A percentile compares a stretch with the other conserved stretches of the same genome.
Evolutionary conservation across 2,329 filamentous ascomycete genomes (phyloP).

Genomic region (Colletotrichum abscissum): DNA sequence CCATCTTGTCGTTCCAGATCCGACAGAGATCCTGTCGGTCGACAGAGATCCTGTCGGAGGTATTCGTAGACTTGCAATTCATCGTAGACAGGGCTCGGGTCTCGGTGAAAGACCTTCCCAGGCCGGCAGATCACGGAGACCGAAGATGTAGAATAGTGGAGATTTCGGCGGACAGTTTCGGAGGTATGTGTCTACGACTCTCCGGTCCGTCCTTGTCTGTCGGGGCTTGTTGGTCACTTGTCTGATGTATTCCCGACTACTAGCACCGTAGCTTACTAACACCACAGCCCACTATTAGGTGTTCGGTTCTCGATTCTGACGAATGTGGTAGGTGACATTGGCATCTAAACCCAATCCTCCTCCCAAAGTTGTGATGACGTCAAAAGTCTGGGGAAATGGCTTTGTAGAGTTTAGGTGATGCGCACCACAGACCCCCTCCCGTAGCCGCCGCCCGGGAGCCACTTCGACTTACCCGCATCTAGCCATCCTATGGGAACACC

Average conservation of each 20-base stretch:
- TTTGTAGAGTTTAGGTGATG: slow-evolving; percentile 1
- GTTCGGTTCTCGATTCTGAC: too few relatives aligned
- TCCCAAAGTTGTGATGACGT: slow-evolving; percentile 20
- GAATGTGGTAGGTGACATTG: neutral
- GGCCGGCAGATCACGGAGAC: neutral
- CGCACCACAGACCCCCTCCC: slow-evolving; percentile 6
- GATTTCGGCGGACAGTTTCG: neutral
- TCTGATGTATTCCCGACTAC: neutral
- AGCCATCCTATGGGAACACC: slow-evolving; percentile 10
- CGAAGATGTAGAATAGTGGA: neutral
- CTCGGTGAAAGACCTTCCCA: neutral
- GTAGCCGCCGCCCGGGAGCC: neutral
- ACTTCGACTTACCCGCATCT: neutral
- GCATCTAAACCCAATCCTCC: neutral
- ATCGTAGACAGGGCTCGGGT: neutral
- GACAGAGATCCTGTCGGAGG: too few relatives aligned
- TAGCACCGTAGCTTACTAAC: neutral
- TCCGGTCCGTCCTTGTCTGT: neutral
- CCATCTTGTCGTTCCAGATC: too few relatives aligned
- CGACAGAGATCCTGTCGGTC: too few relatives aligned
- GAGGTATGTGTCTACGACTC: neutral
- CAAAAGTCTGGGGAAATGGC: slow-evolving; percentile 18
- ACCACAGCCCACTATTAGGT: neutral
- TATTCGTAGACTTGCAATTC: too few relatives aligned
- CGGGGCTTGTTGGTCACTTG: neutral